Evolutionary conservation across 2,329 filamentous ascomycete species (phyloP), one percentile per base, ranked within the genome.

Genomic region (Lachnum nothofagi): DNA sequence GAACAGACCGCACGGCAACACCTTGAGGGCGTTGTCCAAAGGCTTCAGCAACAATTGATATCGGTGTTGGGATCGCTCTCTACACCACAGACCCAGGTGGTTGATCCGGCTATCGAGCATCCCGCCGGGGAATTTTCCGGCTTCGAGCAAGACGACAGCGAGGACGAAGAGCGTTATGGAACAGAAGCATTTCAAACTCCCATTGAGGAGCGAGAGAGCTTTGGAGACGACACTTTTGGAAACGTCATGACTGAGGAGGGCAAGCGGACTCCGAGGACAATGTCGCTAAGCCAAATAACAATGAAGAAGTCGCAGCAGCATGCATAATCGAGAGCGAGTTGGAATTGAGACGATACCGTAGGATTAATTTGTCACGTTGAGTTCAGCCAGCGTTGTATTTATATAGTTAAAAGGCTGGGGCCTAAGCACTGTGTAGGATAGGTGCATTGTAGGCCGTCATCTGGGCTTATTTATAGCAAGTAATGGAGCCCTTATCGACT

Each of bases 231-330:
- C 71, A 53, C 61, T 14, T 64, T 64, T 45, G 60, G 64, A 51
- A 33, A 65, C 60, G 20, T 69, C 66, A 70, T 42, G 31, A 67
- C 69, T 38, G 47, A 31, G 17, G 42, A 39, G 31, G 49, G 44
- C 43, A 76, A 77, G 53, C 79, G 71, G 62, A 79, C 82, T 1
- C 79, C 79, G 19, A 77, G 79, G 55, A 84, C 80, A 37, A 72
- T 88, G 60, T 86, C 79, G 23, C 70, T 85, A 9, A 79, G 79
- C 51, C 78, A 80, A 60, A 64, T 83, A 57, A 83, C 79, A 1
- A 67, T 77, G 56, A 52, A 52, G 4, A 55, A 49, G 20, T 51
- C 52, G 12, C 31, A 48, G 17, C 54, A 55, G 35, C 53, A 38
- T 49, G 48, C 43, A 31, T 58, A 58, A 54, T 57, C 41, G 55